Conservation (phyloP, 441 rosid genomes). For the Croton laevigatus region DNA sequence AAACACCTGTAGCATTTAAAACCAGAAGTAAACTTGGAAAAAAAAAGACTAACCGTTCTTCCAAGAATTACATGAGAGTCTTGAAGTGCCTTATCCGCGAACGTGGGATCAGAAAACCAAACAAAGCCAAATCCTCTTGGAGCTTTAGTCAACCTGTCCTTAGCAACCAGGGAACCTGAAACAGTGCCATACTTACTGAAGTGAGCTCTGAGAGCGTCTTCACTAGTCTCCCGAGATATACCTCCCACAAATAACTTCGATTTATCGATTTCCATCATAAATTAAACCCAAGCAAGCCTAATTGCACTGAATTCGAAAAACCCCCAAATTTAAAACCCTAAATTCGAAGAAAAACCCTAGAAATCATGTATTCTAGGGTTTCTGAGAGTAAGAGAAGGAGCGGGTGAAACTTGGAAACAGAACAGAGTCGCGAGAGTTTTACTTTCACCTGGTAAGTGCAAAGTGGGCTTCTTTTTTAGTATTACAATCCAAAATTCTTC, state of each 20-base stretch:
- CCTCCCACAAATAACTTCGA: conserved; percentile 75
- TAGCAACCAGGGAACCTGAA: conserved; percentile 47
- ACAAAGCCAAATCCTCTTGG: conserved; percentile 81
- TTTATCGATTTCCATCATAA: conserved; percentile 46
- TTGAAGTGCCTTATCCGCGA: conserved; percentile 52
- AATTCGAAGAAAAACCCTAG: conserved; percentile 24
- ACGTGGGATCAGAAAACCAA: conserved; percentile 46
- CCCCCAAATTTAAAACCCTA: conserved; percentile 12
- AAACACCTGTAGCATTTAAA: too few relatives aligned
- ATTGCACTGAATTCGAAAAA: conserved; percentile 20
- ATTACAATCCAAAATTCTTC: too few relatives aligned
- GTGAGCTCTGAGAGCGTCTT: conserved; percentile 49
- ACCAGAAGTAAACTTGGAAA: neutral
- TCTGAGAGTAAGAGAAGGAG: neutral
- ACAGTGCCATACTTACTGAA: conserved; percentile 71
- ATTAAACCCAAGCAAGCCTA: conserved; percentile 21
- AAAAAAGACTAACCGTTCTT: conserved; percentile 49
- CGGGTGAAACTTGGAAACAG: conserved; percentile 1
- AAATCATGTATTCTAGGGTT: conserved; percentile 27
- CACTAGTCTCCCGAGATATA: conserved; percentile 55
- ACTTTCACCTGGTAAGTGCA: neutral
- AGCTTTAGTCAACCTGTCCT: conserved; percentile 39
- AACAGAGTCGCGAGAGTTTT: neutral
- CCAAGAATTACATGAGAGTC: conserved; percentile 59
- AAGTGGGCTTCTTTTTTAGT: neutral